Conservation (phyloP, 768 basidiomycete genomes). For the Mycena galericulata region DNA sequence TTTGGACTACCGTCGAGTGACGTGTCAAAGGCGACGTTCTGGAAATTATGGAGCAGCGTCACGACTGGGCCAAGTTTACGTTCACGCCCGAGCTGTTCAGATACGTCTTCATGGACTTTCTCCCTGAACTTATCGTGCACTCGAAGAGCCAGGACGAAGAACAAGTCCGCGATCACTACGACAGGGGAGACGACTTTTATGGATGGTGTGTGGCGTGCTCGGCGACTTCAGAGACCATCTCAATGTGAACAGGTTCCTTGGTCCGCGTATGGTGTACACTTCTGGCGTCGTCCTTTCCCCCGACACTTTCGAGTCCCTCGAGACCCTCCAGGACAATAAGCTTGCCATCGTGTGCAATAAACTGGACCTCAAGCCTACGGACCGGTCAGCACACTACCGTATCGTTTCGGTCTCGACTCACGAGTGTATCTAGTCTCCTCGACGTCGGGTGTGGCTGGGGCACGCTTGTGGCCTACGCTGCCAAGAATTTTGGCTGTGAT, state of each 20-base stretch:
- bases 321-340: slow-evolving; percentile 98
- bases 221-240: neutral
- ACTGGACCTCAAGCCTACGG: slow-evolving; percentile 87
- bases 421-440: slow-evolving; percentile 61
- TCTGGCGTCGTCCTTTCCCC: slow-evolving; percentile 87
- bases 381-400: slow-evolving; percentile 58
- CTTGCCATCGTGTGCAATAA: slow-evolving; percentile 96
- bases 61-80: slow-evolving; percentile 94
- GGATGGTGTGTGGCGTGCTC: slow-evolving; percentile 66
- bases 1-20: slow-evolving; percentile 4
- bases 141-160: slow-evolving; percentile 93
- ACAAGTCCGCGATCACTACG: slow-evolving; percentile 96
- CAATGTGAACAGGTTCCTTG: slow-evolving; percentile 77
- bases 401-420: neutral
- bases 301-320: slow-evolving; percentile 82
- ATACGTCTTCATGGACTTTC: slow-evolving; percentile 88
- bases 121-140: slow-evolving; percentile 96
- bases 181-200: slow-evolving; percentile 98
- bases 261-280: slow-evolving; percentile 97
- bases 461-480: slow-evolving; percentile 92
- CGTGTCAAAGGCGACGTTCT: slow-evolving; percentile 82
- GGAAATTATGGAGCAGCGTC: slow-evolving; percentile 92
- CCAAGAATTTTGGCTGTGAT: slow-evolving; percentile 97
- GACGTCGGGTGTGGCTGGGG: slow-evolving; percentile 98
- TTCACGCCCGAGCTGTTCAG: slow-evolving; percentile 94